Percentiles rank a stretch among this genome's conserved stretches.
Evolutionary conservation across 768 basidiomycete genomes (phyloP).

Genomic region (Leccinum variicolor): DNA sequence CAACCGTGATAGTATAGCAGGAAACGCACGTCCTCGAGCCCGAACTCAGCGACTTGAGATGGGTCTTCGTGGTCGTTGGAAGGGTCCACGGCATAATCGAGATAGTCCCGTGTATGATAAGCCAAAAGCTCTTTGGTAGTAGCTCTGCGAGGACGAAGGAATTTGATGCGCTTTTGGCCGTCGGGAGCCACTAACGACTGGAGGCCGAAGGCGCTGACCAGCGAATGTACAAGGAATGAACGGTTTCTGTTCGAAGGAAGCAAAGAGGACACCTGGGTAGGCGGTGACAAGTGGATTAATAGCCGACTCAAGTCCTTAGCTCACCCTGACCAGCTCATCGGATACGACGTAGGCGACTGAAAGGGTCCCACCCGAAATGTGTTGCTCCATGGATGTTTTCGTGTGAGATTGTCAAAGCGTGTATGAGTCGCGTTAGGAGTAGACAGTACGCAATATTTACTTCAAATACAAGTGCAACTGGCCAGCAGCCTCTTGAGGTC

Average conservation of each 20-base stretch:
- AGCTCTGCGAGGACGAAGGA: constrained; percentile 55
- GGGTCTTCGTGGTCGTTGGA: constrained; percentile 23
- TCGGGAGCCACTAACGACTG: constrained; percentile 31
- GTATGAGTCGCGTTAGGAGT: background rate
- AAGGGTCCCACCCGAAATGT: background rate
- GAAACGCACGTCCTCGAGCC: constrained; percentile 54
- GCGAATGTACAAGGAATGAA: constrained; percentile 63
- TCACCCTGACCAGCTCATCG: constrained; percentile 52
- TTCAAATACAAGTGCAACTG: background rate
- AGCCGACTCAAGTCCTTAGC: background rate
- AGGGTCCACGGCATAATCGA: constrained; percentile 53
- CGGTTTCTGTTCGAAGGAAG: constrained; percentile 70
- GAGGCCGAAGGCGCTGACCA: constrained; percentile 52
- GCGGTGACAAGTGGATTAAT: background rate
- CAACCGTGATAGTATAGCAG: background rate
- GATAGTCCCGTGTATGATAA: constrained; percentile 73
- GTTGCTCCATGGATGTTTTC: constrained; percentile 9
- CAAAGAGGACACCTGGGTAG: constrained; percentile 43
- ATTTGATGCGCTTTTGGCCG: constrained; percentile 31
- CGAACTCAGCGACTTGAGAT: constrained; percentile 40
- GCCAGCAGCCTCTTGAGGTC: background rate
- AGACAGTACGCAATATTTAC: background rate
- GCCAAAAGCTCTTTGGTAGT: constrained; percentile 51
- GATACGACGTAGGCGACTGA: constrained; percentile 53
- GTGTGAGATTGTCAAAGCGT: background rate